phyloP scores from a whole-genome alignment of 768 basidiomycete genomes.

The Psilocybe subaeruginosa region DNA sequence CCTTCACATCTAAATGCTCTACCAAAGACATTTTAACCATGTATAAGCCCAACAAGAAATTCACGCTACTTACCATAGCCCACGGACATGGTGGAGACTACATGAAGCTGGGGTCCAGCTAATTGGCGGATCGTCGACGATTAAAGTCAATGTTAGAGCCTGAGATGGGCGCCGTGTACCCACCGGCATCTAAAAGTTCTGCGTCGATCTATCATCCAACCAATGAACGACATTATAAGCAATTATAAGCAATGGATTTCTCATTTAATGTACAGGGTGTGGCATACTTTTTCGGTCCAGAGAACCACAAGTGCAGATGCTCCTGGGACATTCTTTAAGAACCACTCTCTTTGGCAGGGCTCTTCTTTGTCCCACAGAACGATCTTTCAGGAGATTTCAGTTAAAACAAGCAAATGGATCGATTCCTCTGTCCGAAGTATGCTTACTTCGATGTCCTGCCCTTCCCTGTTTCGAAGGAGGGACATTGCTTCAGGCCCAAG shows the following conservation, averaged over 20 bases:
- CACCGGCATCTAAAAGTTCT: constrained; percentile 69
- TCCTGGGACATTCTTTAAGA: constrained; percentile 72
- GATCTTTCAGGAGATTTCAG: constrained; percentile 28
- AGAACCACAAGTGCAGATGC: constrained; percentile 66
- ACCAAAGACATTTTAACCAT: not conserved
- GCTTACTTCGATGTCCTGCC: constrained; percentile 55
- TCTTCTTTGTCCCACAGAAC: constrained; percentile 54
- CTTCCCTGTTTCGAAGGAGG: constrained; percentile 38
- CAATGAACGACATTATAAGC: not conserved
- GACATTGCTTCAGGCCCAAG: constrained; percentile 70
- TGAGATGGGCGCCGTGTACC: not conserved
- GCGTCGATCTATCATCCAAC: constrained; percentile 57
- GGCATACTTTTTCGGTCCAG: constrained; percentile 68
- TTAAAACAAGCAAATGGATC: not conserved
- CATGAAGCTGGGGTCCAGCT: constrained; percentile 77
- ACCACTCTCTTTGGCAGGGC: constrained; percentile 65
- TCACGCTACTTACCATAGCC: constrained; percentile 64
- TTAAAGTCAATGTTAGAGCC: not conserved
- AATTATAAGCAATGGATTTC: not conserved
- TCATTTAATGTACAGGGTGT: not conserved
- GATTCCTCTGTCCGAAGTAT: not conserved
- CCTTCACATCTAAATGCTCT: constrained; percentile 83
- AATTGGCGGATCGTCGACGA: constrained; percentile 1
- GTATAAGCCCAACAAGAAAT: not conserved
- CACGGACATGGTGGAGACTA: constrained; percentile 94